Conservation (phyloP, 176 grass and related monocot species). For the Triticum turgidum region DNA sequence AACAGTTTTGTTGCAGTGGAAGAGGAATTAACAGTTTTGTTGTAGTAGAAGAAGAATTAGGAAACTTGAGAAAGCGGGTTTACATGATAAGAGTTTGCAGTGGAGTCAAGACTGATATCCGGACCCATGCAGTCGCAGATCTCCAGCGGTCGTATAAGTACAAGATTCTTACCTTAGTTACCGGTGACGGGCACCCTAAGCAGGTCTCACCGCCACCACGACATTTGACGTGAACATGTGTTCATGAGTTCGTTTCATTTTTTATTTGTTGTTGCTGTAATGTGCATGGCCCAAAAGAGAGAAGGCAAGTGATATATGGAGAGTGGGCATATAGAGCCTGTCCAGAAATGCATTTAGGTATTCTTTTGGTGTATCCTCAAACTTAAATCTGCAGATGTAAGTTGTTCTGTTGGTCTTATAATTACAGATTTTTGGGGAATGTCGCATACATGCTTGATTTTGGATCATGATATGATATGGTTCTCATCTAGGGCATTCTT, state of each 20-base stretch:
- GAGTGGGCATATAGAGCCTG: neutral
- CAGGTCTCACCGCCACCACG: neutral
- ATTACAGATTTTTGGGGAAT: neutral
- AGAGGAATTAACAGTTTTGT: constrained; percentile 11
- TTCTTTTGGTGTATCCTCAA: neutral
- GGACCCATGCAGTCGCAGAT: neutral
- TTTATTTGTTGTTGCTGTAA: neutral
- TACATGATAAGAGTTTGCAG: neutral
- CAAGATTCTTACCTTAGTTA: constrained; percentile 15
- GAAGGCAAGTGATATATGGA: neutral
- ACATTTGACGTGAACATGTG: constrained; percentile 8
- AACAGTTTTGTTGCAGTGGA: neutral
- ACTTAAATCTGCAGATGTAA: neutral
- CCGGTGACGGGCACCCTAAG: neutral
- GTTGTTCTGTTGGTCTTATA: neutral
- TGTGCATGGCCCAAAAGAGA: neutral
- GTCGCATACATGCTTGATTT: neutral
- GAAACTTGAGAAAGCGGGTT: neutral
- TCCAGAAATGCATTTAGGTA: constrained; percentile 15
- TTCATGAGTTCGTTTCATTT: neutral
- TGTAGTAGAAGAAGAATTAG: neutral
- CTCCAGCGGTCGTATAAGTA: neutral
- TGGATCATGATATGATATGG: neutral
- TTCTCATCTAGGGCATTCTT: neutral
- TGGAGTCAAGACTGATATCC: neutral